Percentiles rank a stretch among this genome's conserved stretches.
Evolutionary conservation across 257 asterid species (phyloP).

Genomic region (Scutellaria minor): DNA sequence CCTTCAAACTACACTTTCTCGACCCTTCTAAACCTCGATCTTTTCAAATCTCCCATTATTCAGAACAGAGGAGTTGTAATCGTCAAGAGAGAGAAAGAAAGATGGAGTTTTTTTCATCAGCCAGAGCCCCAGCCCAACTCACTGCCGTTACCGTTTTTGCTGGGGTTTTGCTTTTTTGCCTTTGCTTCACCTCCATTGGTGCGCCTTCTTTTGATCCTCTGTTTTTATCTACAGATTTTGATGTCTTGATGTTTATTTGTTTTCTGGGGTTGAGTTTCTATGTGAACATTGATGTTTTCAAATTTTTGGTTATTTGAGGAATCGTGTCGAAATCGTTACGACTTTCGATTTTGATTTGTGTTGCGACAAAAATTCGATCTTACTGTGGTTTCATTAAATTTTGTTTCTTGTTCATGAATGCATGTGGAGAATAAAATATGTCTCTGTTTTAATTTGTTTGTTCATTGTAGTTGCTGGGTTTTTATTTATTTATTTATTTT

Average conservation of each 20-base stretch:
- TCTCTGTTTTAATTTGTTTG: too few species aligned
- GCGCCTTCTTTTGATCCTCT: neutral
- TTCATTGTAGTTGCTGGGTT: too few species aligned
- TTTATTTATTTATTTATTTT: too few species aligned
- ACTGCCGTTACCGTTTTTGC: conserved; percentile 15
- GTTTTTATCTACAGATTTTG: neutral
- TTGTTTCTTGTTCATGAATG: conserved; percentile 4
- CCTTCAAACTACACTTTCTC: conserved; percentile 6
- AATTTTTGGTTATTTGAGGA: neutral
- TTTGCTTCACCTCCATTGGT: conserved; percentile 15
- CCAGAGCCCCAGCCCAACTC: neutral
- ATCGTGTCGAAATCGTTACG: neutral
- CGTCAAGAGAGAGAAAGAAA: neutral
- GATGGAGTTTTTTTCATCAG: neutral
- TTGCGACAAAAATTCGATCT: neutral
- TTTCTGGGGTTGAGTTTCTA: neutral
- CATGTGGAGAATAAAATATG: too few species aligned
- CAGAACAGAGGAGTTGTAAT: too few species aligned
- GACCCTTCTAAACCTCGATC: conserved; percentile 23
- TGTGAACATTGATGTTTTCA: neutral
- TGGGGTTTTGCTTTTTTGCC: conserved; percentile 12
- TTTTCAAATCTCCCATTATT: neutral
- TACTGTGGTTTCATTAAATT: neutral
- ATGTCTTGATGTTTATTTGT: neutral
- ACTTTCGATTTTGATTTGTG: neutral